Evolutionary conservation across 108 stramenopile species (phyloP).

Genomic region (Cyclotella atomus): DNA sequence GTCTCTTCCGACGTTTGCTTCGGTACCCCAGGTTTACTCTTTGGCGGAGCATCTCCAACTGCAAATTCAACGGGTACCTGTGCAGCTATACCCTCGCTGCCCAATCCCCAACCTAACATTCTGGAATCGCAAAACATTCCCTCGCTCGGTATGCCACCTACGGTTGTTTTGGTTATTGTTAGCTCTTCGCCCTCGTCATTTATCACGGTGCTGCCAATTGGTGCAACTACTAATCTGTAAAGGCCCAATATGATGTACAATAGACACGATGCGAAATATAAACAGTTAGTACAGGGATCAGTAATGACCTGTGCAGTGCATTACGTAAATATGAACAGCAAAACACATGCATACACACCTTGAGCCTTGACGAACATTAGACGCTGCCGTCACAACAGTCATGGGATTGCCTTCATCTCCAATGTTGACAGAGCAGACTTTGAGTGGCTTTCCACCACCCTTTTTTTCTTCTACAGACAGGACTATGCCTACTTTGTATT

Average conservation of each 20-base stretch:
- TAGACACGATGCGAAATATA: too few relatives aligned
- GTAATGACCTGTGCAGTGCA: not conserved
- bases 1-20: not conserved
- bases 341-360: constrained; percentile 49
- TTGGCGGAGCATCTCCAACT: constrained; percentile 74
- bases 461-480: constrained; percentile 38
- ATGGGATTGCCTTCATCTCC: constrained; percentile 56
- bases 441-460: constrained; percentile 41
- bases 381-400: constrained; percentile 74
- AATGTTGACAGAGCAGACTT: constrained; percentile 43
- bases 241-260: not conserved
- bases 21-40: constrained; percentile 68
- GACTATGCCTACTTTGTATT: constrained; percentile 85
- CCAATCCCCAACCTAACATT: constrained; percentile 90
- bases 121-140: constrained; percentile 92
- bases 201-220: constrained; percentile 62
- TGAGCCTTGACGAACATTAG: constrained; percentile 81
- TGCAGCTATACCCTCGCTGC: constrained; percentile 76
- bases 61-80: constrained; percentile 68
- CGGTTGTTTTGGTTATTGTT: constrained; percentile 68
- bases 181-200: constrained; percentile 74
- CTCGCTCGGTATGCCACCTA: constrained; percentile 79
- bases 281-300: not conserved
- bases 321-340: too few relatives aligned
- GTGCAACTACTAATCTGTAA: constrained; percentile 71